These are phyloP conservation scores for Scytalidium sp. DNA, from an alignment of 2,329 filamentous ascomycete species.

Conservation along the genomic window DNA sequence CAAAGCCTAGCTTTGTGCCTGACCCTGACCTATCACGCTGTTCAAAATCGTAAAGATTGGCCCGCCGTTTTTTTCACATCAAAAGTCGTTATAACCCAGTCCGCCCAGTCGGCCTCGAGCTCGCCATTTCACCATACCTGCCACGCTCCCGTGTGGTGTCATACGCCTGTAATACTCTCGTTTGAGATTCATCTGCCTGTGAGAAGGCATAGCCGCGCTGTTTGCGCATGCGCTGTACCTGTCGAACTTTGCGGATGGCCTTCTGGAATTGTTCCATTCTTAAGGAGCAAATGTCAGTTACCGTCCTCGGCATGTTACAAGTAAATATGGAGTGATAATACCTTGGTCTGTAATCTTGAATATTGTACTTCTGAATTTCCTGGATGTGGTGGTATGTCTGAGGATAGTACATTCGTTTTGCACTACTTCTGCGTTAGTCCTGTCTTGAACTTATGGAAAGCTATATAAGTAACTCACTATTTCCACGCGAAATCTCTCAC, in stretches of 20 bases:
- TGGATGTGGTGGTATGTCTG: constrained; percentile 98
- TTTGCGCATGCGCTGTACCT: constrained; percentile 99
- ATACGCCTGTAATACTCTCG: constrained; percentile 92
- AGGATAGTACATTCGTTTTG: constrained; percentile 94
- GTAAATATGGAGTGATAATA: constrained; percentile 34
- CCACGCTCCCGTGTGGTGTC: constrained; percentile 93
- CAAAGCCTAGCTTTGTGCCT: no score
- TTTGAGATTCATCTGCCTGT: constrained; percentile 95
- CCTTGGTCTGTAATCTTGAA: constrained; percentile 96
- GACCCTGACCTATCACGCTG: neutral
- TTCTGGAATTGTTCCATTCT: constrained; percentile 99
- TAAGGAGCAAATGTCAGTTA: constrained; percentile 1
- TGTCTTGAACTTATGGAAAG: neutral
- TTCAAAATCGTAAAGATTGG: neutral
- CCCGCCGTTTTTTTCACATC: neutral
- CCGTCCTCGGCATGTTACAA: constrained; percentile 15
- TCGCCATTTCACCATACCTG: constrained; percentile 88
- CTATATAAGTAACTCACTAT: constrained; percentile 51
- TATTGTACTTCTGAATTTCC: constrained; percentile 99
- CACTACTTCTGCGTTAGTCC: constrained; percentile 33
- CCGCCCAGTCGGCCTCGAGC: constrained; percentile 19
- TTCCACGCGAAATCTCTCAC: constrained; percentile 93
- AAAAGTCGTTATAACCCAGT: neutral
- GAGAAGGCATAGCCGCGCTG: constrained; percentile 98
- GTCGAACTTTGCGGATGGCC: constrained; percentile 94